phyloP scores from a whole-genome alignment of 2,329 filamentous ascomycete species.

The Thielaviopsis populi region DNA sequence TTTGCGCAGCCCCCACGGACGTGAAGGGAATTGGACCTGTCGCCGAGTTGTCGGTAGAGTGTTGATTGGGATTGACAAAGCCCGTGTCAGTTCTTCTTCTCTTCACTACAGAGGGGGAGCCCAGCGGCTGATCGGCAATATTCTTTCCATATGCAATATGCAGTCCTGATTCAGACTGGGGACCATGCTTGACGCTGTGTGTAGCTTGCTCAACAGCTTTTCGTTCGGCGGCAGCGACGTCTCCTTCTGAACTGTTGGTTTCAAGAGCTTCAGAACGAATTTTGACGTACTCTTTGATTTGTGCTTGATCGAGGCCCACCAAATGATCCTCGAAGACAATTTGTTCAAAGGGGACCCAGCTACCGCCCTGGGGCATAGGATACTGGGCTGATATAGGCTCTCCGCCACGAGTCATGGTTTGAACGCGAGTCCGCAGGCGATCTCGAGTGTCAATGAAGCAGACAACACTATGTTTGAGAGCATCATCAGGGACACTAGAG shows the following conservation, averaged over 20 bases:
- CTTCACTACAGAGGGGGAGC: neutral
- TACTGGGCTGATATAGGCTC: slow-evolving; percentile 32
- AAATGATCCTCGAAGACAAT: slow-evolving; percentile 45
- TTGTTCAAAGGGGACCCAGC: slow-evolving; percentile 49
- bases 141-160: slow-evolving; percentile 36
- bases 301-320: slow-evolving; percentile 37
- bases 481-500: slow-evolving; percentile 34
- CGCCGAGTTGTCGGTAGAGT: neutral
- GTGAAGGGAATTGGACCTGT: slow-evolving; percentile 12
- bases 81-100: slow-evolving; percentile 17
- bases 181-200: slow-evolving; percentile 29
- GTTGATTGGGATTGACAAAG: slow-evolving; percentile 8
- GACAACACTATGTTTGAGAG: slow-evolving; percentile 42
- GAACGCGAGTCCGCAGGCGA: slow-evolving; percentile 14
- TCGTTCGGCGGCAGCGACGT: slow-evolving; percentile 27
- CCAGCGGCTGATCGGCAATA: neutral
- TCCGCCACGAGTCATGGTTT: slow-evolving; percentile 30
- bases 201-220: slow-evolving; percentile 34
- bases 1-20: slow-evolving; percentile 11
- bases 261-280: slow-evolving; percentile 29
- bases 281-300: slow-evolving; percentile 49
- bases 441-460: slow-evolving; percentile 43
- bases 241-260: slow-evolving; percentile 26
- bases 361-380: slow-evolving; percentile 43
- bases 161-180: slow-evolving; percentile 30